Evolutionary conservation across 495 filamentous ascomycete genomes (phyloP).

Genomic region (Penicillium paradoxum): DNA sequence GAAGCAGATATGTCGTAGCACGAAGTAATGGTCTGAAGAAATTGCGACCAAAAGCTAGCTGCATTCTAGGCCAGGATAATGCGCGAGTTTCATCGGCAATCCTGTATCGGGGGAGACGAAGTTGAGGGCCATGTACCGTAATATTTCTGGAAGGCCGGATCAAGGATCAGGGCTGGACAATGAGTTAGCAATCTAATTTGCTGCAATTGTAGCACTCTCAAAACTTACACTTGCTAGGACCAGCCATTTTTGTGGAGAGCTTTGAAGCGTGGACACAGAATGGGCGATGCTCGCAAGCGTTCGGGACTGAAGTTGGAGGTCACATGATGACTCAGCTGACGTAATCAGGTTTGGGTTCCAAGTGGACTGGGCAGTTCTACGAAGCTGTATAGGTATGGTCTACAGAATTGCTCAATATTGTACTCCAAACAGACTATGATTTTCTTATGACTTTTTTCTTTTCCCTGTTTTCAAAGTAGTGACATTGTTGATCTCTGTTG

Average conservation of each 20-base stretch:
- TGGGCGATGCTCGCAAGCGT: not conserved
- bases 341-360: slow-evolving; percentile 1
- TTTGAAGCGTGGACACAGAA: slow-evolving; percentile 13
- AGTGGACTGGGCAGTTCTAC: too few species aligned
- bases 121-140: slow-evolving; percentile 50
- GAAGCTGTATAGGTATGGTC: too few species aligned
- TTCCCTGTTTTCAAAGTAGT: not conserved
- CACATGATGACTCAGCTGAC: slow-evolving; percentile 11
- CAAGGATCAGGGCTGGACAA: slow-evolving; percentile 54
- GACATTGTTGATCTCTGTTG: not conserved
- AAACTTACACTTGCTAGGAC: slow-evolving; percentile 45
- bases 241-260: slow-evolving; percentile 39
- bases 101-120: slow-evolving; percentile 7
- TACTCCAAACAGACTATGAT: too few species aligned
- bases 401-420: too few species aligned
- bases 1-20: not conserved
- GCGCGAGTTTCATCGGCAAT: not conserved
- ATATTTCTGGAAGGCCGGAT: slow-evolving; percentile 75
- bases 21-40: not conserved
- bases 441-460: too few species aligned
- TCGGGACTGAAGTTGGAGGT: slow-evolving; percentile 10
- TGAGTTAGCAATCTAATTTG: slow-evolving; percentile 1
- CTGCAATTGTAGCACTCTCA: not conserved
- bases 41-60: not conserved
- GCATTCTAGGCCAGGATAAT: not conserved